Base-by-base conservation (phyloP, 176 grass and related monocot genomes). In the Tuctoria greenei region DNA sequence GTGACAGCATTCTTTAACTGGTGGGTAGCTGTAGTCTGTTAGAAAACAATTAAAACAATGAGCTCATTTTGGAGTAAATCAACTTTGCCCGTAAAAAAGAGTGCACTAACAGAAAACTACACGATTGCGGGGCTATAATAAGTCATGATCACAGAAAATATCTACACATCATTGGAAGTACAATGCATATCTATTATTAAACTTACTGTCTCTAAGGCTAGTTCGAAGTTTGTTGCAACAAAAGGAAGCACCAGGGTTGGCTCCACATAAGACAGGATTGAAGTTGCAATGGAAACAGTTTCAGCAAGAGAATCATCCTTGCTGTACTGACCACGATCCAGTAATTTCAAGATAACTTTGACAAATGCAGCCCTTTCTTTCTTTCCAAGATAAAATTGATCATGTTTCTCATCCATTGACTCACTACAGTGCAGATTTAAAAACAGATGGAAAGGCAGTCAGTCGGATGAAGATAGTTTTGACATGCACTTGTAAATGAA, bases 301-400 rank as follows among this genome's bases (percentile, higher is more conserved):
- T 94, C 89, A 69, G 95, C 88, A 83, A 98, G 91, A 88, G 88
- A 91, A 77, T 81, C 79, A 25, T 93, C 86, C 79, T 98, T 98
- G 91, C 95, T 98, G 66, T 98, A 92, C 80, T 94, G 95, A 83
- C 95, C 91, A 71, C 91, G 95, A 75, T 92, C 88, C 66, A 98
- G 86, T 73, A 94, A 88, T 94, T 94, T 98, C 72, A 94, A 72
- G 47, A 98, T 46, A 65, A 74, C 79, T 86, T 83, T 88, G 55
- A 98, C 77, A 87, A 98, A 93, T 76, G 36, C 59, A 75, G 34
- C 65, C 81, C 91, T 90, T 81, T 98, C 95, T 66, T 82, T 66
- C 34, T 88, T 94, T 77, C 91, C 89, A 51, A 98, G 82, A 75
- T 73, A 89, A 51, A 67, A 61, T 35, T 71, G 73, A 47, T 80